These are phyloP conservation scores for Solanum phureja DNA, from an alignment of 257 asterid genomes.

Conservation along the genomic window DNA sequence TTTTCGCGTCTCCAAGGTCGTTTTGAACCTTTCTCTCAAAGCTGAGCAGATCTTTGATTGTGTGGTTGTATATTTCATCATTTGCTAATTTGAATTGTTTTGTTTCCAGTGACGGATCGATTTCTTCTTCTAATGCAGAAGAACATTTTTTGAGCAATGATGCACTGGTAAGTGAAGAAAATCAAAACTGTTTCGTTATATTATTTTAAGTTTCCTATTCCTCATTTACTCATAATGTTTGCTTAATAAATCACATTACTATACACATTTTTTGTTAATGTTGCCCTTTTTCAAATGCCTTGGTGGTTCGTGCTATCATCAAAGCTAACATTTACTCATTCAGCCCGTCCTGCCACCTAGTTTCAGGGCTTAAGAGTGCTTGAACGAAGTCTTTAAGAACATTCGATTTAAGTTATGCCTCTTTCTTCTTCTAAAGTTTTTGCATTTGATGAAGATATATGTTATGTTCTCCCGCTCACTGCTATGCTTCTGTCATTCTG, in stretches of 20 bases:
- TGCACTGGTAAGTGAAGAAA: slow-evolving; percentile 56
- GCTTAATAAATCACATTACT: not conserved
- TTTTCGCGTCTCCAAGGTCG: not conserved
- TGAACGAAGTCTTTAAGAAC: not conserved
- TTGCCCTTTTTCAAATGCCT: not conserved
- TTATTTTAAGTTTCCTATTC: not conserved
- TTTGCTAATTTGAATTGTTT: slow-evolving; percentile 7
- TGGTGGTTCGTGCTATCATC: not conserved
- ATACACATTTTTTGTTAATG: not conserved
- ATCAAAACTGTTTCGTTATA: not conserved
- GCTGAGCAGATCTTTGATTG: not conserved
- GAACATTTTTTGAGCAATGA: slow-evolving; percentile 88
- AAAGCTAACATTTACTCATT: not conserved
- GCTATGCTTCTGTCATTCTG: not conserved
- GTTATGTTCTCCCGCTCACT: not conserved
- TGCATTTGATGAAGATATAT: not conserved
- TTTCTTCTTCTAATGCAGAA: slow-evolving; percentile 67
- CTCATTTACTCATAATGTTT: not conserved
- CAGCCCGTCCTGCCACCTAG: not conserved
- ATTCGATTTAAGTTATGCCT: not conserved
- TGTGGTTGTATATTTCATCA: not conserved
- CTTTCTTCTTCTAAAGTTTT: not conserved
- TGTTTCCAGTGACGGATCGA: slow-evolving; percentile 65
- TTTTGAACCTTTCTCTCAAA: not conserved
- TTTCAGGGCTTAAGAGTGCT: not conserved